Percentiles rank a stretch among this genome's conserved stretches.
phyloP scores from a whole-genome alignment of 108 stramenopile genomes.

The Mayamaea pseudoterrestris region DNA sequence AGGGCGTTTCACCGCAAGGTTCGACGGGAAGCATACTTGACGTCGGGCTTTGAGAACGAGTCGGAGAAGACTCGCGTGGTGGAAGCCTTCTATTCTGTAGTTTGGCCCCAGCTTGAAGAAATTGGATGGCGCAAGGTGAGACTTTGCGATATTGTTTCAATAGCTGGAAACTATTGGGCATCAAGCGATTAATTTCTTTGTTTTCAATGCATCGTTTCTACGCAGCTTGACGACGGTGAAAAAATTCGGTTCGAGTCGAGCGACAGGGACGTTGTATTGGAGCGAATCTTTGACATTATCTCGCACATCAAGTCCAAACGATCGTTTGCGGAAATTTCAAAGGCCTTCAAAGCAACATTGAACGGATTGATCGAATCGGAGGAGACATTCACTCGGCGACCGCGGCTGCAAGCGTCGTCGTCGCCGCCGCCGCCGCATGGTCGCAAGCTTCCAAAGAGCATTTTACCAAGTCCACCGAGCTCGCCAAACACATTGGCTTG shows the following conservation, averaged over 20 bases:
- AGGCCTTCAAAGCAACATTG: conserved; percentile 29
- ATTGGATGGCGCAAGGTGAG: conserved; percentile 24
- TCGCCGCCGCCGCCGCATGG: background rate
- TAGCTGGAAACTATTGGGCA: background rate
- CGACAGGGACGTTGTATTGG: background rate
- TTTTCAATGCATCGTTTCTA: background rate
- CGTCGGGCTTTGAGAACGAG: background rate
- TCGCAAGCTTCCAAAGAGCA: conserved; percentile 1
- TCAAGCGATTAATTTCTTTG: background rate
- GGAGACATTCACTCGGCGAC: conserved; percentile 23
- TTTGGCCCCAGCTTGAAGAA: conserved; percentile 38
- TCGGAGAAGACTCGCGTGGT: background rate
- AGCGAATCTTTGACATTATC: background rate
- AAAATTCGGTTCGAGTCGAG: background rate
- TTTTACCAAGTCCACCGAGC: conserved; percentile 2
- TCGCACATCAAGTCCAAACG: conserved; percentile 18
- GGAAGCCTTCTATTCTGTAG: conserved; percentile 11
- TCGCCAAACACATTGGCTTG: conserved; percentile 33
- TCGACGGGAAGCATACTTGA: too few relatives aligned
- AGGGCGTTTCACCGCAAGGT: too few relatives aligned
- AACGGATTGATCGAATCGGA: conserved; percentile 19
- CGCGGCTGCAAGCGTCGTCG: conserved; percentile 9
- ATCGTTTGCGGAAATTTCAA: too few relatives aligned
- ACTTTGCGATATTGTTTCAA: background rate
- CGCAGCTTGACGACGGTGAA: background rate